Base-by-base conservation (phyloP, 306 rosid species). In the Canavalia ensiformis region DNA sequence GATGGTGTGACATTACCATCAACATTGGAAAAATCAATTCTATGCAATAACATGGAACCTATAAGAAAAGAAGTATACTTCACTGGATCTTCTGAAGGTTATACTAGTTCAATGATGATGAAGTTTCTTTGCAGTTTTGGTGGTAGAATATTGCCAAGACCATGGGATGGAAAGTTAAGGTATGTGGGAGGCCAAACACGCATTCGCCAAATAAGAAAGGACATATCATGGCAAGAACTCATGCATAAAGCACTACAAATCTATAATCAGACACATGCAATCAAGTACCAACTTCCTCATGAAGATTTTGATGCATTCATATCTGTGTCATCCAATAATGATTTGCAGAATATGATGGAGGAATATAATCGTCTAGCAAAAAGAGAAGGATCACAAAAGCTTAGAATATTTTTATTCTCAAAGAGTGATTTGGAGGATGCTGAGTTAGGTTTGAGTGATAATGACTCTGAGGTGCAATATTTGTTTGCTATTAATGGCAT, bases 301-400 rank as follows among this genome's bases (percentile, higher is more conserved):
- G 98, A 94, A 89, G 98, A 94, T 77, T 97, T 94, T 62, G 98
- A 94, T 86, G 97, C 98, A 30, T 88, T 94, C 82, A 97, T 94
- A 57, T 90, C 98, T 75, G 94, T 94, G 12, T 88, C 97, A 39
- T 88, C 85, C 72, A 97, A 94, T 69, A 97, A 94, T 83, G 98
- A 94, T 84, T 81, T 94, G 65, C 89, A 87, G 80, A 94, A 94
- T 82, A 94, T 94, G 98, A 89, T 94, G 90, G 98, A 94, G 72
- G 98, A 94, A 80, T 94, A 89, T 71, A 84, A 35, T 75, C 86
- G 84, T 46, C 74, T 83, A 74, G 94, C 42, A 49, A 81, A 69
- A 30, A 69, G 75, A 33, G 75, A 69, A 69, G 92, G 90, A 49
- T 82, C 90, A 47, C 87, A 81, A 79, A 94, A 88, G 75, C 94